Percentiles rank a stretch among this genome's conserved stretches.
Evolutionary conservation across 2,329 filamentous ascomycete genomes (phyloP).

Genomic region (Knufia fluminis): DNA sequence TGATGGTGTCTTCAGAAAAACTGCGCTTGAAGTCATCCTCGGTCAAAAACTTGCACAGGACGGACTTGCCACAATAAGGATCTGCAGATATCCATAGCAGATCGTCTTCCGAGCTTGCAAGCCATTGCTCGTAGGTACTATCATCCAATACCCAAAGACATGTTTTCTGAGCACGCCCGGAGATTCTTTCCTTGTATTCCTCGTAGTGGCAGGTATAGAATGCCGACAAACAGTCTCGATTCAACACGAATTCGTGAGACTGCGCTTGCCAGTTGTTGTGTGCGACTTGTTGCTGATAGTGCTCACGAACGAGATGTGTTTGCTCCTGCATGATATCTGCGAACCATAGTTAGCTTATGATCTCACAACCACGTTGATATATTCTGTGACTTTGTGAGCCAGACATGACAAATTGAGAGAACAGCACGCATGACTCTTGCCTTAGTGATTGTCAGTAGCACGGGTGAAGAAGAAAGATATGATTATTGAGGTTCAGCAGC

Average conservation of each 20-base stretch:
- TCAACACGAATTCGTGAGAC: not conserved
- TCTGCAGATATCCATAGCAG: conserved; percentile 35
- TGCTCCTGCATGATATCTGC: no score
- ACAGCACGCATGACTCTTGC: no score
- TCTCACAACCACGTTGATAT: no score
- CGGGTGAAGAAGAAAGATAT: no score
- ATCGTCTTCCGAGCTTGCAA: conserved; percentile 15
- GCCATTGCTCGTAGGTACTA: conserved; percentile 24
- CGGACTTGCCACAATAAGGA: conserved; percentile 35
- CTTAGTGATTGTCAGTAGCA: no score
- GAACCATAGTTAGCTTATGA: no score
- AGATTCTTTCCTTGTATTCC: conserved; percentile 26
- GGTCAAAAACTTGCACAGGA: conserved; percentile 29
- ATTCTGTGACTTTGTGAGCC: no score
- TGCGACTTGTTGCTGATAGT: not conserved
- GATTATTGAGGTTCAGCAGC: no score
- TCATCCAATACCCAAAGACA: conserved; percentile 29
- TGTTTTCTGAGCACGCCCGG: conserved; percentile 26
- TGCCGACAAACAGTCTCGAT: conserved; percentile 13
- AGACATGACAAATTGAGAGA: no score
- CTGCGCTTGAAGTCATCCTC: conserved; percentile 23
- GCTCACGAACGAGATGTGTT: no score
- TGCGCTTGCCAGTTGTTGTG: not conserved
- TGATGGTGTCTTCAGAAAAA: not conserved
- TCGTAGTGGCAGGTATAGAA: conserved; percentile 26